Conservation (phyloP, 192 early-diverging fungal species). For the Irineochytrium annulatum region DNA sequence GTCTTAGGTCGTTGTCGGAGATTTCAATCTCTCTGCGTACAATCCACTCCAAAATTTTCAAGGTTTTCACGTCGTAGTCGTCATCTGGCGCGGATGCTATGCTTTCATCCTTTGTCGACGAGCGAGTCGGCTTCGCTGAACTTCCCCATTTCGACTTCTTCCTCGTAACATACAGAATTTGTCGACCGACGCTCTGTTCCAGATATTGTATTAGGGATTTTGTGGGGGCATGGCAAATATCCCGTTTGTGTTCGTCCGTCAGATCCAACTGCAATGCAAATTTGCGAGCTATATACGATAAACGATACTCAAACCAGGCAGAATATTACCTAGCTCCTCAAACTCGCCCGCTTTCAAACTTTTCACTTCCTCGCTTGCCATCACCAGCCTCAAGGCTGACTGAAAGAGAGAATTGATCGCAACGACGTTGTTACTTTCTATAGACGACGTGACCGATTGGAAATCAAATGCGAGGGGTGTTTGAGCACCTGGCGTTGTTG, state of each 20-base stretch:
- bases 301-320: not conserved
- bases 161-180: not conserved
- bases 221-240: conserved; percentile 6
- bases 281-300: not conserved
- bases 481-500: too few relatives aligned
- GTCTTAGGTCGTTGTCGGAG: conserved; percentile 10
- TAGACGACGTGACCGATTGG: too few relatives aligned
- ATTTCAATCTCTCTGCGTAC: conserved; percentile 22
- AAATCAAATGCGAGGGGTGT: too few relatives aligned
- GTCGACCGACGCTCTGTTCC: conserved; percentile 17
- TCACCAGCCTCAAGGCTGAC: not conserved
- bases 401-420: conserved; percentile 1
- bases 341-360: conserved; percentile 17
- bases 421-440: conserved; percentile 10
- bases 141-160: not conserved
- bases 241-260: conserved; percentile 1
- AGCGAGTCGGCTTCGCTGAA: not conserved
- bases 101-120: not conserved
- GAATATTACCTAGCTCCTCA: conserved; percentile 10
- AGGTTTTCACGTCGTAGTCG: conserved; percentile 31
- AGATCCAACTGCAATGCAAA: not conserved
- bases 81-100: not conserved
- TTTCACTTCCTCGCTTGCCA: not conserved
- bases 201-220: conserved; percentile 25
- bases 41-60: conserved; percentile 29